phyloP scores from a whole-genome alignment of 2,329 filamentous ascomycete species.

The Elsinoe australis region DNA sequence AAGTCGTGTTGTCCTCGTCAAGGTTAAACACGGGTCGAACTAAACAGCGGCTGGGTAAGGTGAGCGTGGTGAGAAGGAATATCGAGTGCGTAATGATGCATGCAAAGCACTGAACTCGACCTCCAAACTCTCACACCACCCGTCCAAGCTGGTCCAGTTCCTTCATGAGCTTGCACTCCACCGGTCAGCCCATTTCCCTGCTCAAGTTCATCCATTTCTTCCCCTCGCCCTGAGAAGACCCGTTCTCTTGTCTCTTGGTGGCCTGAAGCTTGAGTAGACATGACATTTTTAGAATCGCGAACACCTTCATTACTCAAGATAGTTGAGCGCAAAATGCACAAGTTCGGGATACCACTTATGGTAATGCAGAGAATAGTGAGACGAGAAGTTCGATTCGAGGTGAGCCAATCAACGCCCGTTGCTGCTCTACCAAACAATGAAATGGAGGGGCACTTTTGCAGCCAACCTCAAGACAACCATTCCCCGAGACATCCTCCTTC shows the following conservation, averaged over 20 bases:
- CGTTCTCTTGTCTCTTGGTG: not conserved
- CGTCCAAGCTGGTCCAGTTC: not conserved
- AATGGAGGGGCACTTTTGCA: not conserved
- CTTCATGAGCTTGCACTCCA: not conserved
- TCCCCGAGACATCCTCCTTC: not conserved
- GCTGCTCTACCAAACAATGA: not conserved
- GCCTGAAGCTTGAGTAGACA: too few species aligned
- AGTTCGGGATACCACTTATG: too few species aligned
- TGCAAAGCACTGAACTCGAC: not conserved
- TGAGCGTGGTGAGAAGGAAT: not conserved
- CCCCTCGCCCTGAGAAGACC: not conserved
- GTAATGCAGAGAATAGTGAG: too few species aligned
- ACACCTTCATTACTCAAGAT: too few species aligned
- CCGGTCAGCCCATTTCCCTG: not conserved
- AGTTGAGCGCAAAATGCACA: too few species aligned
- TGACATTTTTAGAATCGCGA: too few species aligned
- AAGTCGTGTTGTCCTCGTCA: not conserved
- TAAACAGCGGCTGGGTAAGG: too few species aligned
- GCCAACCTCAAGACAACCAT: not conserved
- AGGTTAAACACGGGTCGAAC: too few species aligned
- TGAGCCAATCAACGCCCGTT: not conserved
- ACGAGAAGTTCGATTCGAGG: not conserved
- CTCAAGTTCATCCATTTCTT: not conserved
- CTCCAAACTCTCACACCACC: slow-evolving; percentile 6
- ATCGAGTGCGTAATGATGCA: not conserved